Conservation (phyloP, 352 stramenopile species). For the Phytophthora tentaculata region DNA sequence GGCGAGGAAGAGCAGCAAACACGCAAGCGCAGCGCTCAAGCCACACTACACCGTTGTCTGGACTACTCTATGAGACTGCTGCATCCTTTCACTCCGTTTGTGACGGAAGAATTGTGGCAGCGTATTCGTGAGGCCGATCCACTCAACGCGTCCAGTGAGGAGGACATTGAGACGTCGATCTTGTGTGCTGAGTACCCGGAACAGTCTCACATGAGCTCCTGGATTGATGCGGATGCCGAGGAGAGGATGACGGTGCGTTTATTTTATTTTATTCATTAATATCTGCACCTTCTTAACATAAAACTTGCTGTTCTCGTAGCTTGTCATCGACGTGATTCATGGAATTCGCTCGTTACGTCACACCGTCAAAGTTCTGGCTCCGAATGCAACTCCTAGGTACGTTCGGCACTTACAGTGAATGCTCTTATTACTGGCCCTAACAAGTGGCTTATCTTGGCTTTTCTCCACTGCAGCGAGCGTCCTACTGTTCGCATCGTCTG, state of each 20-base stretch:
- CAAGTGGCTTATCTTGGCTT: no score
- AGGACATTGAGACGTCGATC: slow-evolving; percentile 55
- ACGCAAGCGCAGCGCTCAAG: slow-evolving; percentile 83
- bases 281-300: not conserved
- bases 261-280: not conserved
- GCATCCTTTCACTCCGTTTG: slow-evolving; percentile 99
- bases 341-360: slow-evolving; percentile 93
- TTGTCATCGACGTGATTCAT: slow-evolving; percentile 91
- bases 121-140: slow-evolving; percentile 66
- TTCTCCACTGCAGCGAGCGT: slow-evolving; percentile 36
- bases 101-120: slow-evolving; percentile 99
- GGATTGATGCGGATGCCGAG: slow-evolving; percentile 87
- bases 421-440: no score
- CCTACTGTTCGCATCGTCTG: slow-evolving; percentile 43
- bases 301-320: slow-evolving; percentile 31
- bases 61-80: slow-evolving; percentile 96
- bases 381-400: slow-evolving; percentile 43
- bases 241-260: slow-evolving; percentile 82
- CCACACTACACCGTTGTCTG: slow-evolving; percentile 94
- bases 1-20: slow-evolving; percentile 52
- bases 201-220: slow-evolving; percentile 76
- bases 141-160: slow-evolving; percentile 14
- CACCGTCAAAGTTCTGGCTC: slow-evolving; percentile 74
- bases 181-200: slow-evolving; percentile 86
- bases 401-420: no score